These are phyloP conservation scores for Saccharomyces pastorianus DNA, from an alignment of 1,139 yeast species.

Conservation along the genomic window DNA sequence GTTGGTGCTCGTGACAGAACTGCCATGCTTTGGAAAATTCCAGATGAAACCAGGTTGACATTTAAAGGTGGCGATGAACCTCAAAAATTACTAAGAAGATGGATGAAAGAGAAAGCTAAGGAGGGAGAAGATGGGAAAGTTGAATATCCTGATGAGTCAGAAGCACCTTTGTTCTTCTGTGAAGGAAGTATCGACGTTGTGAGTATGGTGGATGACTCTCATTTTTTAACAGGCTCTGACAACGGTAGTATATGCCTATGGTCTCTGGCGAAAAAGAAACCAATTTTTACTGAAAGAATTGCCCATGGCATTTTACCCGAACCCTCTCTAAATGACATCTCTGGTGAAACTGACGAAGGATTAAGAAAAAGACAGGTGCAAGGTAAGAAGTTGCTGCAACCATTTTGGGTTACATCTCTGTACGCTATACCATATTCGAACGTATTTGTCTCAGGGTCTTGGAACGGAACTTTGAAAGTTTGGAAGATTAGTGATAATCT, in stretches of 20 bases:
- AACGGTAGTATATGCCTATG: constrained; percentile 83
- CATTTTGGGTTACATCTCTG: constrained; percentile 79
- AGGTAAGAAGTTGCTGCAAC: constrained; percentile 42
- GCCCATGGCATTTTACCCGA: constrained; percentile 73
- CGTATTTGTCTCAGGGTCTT: constrained; percentile 79
- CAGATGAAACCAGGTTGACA: constrained; percentile 88
- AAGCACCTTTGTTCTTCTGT: constrained; percentile 39
- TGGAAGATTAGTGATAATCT: constrained; percentile 69
- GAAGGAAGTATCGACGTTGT: constrained; percentile 93
- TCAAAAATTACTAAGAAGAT: constrained; percentile 39
- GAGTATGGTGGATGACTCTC: constrained; percentile 84
- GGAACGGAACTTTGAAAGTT: constrained; percentile 64
- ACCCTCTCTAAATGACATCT: constrained; percentile 42
- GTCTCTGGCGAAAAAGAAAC: constrained; percentile 87
- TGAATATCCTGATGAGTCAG: constrained; percentile 21
- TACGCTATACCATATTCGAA: constrained; percentile 87
- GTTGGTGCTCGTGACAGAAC: constrained; percentile 94
- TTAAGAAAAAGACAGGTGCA: constrained; percentile 52
- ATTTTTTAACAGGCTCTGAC: constrained; percentile 90
- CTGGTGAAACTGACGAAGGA: constrained; percentile 53
- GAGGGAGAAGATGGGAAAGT: constrained; percentile 29
- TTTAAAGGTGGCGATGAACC: constrained; percentile 80
- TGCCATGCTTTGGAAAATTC: constrained; percentile 92
- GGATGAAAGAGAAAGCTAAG: constrained; percentile 32
- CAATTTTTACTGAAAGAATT: constrained; percentile 55